These are phyloP conservation scores for Fagus sylvatica DNA, from an alignment of 306 rosid species.

Conservation along the genomic window DNA sequence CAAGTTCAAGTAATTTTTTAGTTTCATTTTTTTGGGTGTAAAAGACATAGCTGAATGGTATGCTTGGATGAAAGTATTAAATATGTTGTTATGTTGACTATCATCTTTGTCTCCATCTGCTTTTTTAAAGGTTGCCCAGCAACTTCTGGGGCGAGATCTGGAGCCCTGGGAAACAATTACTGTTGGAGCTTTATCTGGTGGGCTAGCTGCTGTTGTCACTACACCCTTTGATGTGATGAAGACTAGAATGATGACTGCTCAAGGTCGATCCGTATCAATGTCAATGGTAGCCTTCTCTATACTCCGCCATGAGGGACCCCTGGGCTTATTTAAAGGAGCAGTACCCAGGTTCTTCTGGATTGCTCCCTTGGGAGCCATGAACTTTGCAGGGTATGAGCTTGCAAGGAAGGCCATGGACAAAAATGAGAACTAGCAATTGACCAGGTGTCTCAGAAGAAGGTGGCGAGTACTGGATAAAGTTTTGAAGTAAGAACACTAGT, in stretches of 20 bases:
- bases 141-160: conserved; percentile 71
- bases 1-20: not conserved
- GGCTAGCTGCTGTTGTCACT: conserved; percentile 90
- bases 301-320: conserved; percentile 83
- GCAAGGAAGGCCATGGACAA: conserved; percentile 94
- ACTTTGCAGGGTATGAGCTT: conserved; percentile 96
- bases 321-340: conserved; percentile 94
- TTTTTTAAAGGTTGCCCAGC: conserved; percentile 61
- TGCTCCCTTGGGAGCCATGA: conserved; percentile 98
- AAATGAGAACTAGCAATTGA: conserved; percentile 51
- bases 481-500: not conserved
- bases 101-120: conserved; percentile 10
- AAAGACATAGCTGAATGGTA: not conserved
- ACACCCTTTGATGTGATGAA: conserved; percentile 99
- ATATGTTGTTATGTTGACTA: not conserved
- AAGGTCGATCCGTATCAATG: conserved; percentile 83
- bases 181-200: conserved; percentile 97
- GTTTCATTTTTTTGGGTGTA: not conserved
- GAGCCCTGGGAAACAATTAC: conserved; percentile 95
- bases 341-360: conserved; percentile 98
- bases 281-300: conserved; percentile 68
- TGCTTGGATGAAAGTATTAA: not conserved
- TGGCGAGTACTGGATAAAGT: conserved; percentile 42
- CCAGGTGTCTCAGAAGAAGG: conserved; percentile 48
- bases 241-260: conserved; percentile 98